Evolutionary conservation across 176 grass and related monocot genomes (phyloP).

Genomic region (Juncus inflexus): DNA sequence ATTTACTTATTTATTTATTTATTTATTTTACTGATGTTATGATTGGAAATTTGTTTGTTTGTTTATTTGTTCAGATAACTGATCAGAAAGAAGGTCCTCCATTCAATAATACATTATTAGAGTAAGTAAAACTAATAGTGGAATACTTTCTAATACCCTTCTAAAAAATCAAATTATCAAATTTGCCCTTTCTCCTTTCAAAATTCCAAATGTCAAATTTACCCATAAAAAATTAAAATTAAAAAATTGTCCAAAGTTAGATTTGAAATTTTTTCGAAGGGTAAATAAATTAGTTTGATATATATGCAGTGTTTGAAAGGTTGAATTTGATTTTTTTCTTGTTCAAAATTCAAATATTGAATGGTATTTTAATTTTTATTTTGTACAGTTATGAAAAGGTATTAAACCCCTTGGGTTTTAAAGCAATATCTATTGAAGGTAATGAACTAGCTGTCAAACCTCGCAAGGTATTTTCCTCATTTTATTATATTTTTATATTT

Average conservation of each 20-base stretch:
- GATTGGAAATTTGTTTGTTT: conserved; percentile 22
- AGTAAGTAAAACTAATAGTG: conserved; percentile 46
- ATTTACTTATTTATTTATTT: background rate
- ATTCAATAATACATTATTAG: conserved; percentile 53
- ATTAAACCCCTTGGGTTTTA: conserved; percentile 57
- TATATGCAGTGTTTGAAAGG: too few species aligned
- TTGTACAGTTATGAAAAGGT: conserved; percentile 57
- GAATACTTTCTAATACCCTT: background rate
- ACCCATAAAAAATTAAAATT: too few species aligned
- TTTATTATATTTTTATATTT: background rate
- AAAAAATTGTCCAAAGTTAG: too few species aligned
- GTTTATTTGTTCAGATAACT: conserved; percentile 49
- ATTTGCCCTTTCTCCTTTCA: too few species aligned
- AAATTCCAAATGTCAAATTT: too few species aligned
- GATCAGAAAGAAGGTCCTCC: conserved; percentile 71
- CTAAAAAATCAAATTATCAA: too few species aligned
- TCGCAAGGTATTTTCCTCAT: conserved; percentile 41
- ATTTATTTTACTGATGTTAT: background rate
- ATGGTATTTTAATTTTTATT: conserved; percentile 20
- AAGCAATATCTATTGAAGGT: conserved; percentile 59
- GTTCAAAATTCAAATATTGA: conserved; percentile 4
- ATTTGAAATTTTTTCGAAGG: too few species aligned
- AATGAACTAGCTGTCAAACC: conserved; percentile 60
- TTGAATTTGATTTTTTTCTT: background rate
- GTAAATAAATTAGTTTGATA: too few species aligned